These are phyloP conservation scores for Arthrobotrys sphaeroides DNA, from an alignment of 2,329 filamentous ascomycete species.

Conservation along the genomic window DNA sequence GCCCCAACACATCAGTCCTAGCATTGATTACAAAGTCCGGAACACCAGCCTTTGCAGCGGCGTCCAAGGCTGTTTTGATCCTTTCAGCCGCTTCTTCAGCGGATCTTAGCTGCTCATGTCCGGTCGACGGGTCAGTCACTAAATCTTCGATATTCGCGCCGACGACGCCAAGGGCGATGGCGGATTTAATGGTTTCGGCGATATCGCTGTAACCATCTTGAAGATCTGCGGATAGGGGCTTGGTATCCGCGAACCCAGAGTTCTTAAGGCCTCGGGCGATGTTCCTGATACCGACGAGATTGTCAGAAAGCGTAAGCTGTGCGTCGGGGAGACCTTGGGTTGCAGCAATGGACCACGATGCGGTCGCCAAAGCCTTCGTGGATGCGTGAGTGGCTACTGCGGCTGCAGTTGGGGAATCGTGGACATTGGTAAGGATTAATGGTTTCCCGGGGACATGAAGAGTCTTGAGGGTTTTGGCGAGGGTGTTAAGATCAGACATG, in stretches of 20 bases:
- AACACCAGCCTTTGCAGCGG: constrained; percentile 65
- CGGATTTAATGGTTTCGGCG: constrained; percentile 62
- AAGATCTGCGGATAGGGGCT: constrained; percentile 68
- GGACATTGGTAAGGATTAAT: constrained; percentile 68
- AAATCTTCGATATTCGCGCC: constrained; percentile 71
- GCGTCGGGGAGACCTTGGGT: constrained; percentile 64
- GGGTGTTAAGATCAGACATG: constrained; percentile 32
- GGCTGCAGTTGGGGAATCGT: constrained; percentile 66
- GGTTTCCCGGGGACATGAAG: constrained; percentile 67
- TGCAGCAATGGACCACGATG: constrained; percentile 66
- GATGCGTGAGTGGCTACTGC: constrained; percentile 63
- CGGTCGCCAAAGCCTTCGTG: constrained; percentile 65
- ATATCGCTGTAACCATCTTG: constrained; percentile 70
- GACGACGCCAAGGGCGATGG: constrained; percentile 67
- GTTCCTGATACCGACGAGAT: constrained; percentile 64
- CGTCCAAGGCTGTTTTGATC: constrained; percentile 63
- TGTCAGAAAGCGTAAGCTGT: constrained; percentile 66
- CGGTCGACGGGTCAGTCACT: constrained; percentile 60
- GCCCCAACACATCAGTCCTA: constrained; percentile 67
- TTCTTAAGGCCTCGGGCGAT: constrained; percentile 62
- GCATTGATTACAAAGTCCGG: constrained; percentile 70
- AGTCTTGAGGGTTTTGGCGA: constrained; percentile 60
- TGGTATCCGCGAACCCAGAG: constrained; percentile 15
- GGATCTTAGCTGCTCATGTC: constrained; percentile 59
- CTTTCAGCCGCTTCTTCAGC: constrained; percentile 65